Conservation (phyloP, 495 filamentous ascomycete species). For the Aspergillus asperescens region DNA sequence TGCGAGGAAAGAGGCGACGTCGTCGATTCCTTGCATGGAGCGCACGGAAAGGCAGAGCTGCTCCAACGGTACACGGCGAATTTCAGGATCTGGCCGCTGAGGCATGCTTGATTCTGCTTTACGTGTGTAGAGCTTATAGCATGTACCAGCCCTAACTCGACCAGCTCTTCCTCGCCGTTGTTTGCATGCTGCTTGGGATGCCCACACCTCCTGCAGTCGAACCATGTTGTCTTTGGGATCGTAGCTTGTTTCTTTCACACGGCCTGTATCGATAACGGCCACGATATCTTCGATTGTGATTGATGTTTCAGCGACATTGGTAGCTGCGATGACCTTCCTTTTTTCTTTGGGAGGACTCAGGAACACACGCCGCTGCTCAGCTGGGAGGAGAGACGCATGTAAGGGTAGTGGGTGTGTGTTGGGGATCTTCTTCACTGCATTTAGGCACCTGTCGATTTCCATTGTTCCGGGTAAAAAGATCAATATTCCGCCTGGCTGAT, state of each 20-base stretch:
- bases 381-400: constrained; percentile 83
- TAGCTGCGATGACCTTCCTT: constrained; percentile 87
- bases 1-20: constrained; percentile 74
- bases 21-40: constrained; percentile 78
- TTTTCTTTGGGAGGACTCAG: constrained; percentile 66
- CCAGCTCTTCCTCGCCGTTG: constrained; percentile 94
- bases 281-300: constrained; percentile 98
- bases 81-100: constrained; percentile 87
- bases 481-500: constrained; percentile 75
- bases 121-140: constrained; percentile 92
- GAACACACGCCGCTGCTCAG: constrained; percentile 85
- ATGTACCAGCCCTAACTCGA: constrained; percentile 81
- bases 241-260: constrained; percentile 94
- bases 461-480: constrained; percentile 84
- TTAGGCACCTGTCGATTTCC: constrained; percentile 81
- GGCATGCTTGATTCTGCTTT: constrained; percentile 83
- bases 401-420: constrained; percentile 78
- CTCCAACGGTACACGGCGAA: constrained; percentile 85
- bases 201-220: constrained; percentile 90
- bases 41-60: constrained; percentile 91
- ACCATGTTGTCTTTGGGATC: constrained; percentile 92
- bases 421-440: constrained; percentile 60
- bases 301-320: constrained; percentile 96
- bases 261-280: constrained; percentile 90
- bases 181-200: constrained; percentile 89